Evolutionary conservation across 2,329 filamentous ascomycete species (phyloP).

Genomic region (Plenodomus biglobosus): DNA sequence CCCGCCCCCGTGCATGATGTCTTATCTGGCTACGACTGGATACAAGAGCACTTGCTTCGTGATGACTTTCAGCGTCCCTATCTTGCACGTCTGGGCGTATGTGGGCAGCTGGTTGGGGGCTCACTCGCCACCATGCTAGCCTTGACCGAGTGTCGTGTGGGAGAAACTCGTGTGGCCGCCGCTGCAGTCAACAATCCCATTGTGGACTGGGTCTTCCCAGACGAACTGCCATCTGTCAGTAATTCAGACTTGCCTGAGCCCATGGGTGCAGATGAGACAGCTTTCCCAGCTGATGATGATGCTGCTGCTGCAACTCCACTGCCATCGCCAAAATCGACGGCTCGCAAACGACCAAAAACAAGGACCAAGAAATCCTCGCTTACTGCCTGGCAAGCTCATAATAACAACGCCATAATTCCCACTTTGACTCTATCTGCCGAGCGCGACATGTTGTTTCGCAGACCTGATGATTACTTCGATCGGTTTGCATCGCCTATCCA

Average conservation of each 20-base stretch:
- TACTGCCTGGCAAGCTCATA: conserved; percentile 33
- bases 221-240: conserved; percentile 28
- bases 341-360: conserved; percentile 18
- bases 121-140: conserved; percentile 53
- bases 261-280: conserved; percentile 31
- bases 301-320: conserved; percentile 24
- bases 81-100: conserved; percentile 46
- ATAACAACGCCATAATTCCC: conserved; percentile 32
- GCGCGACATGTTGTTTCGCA: conserved; percentile 46
- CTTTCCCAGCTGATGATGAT: conserved; percentile 35
- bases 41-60: conserved; percentile 42
- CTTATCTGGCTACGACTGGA: conserved; percentile 52
- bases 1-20: conserved; percentile 54
- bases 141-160: conserved; percentile 52
- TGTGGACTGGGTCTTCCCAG: conserved; percentile 51
- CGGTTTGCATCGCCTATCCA: conserved; percentile 54
- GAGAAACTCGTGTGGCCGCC: conserved; percentile 47
- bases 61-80: conserved; percentile 21
- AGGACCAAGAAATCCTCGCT: conserved; percentile 18
- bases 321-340: conserved; percentile 5
- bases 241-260: conserved; percentile 34
- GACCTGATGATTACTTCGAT: conserved; percentile 50
- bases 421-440: conserved; percentile 34
- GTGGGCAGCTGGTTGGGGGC: conserved; percentile 53
- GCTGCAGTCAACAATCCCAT: conserved; percentile 53